Evolutionary conservation across 441 rosid species (phyloP), one percentile per base, ranked within the genome.

Genomic region (Adansonia gregorii): DNA sequence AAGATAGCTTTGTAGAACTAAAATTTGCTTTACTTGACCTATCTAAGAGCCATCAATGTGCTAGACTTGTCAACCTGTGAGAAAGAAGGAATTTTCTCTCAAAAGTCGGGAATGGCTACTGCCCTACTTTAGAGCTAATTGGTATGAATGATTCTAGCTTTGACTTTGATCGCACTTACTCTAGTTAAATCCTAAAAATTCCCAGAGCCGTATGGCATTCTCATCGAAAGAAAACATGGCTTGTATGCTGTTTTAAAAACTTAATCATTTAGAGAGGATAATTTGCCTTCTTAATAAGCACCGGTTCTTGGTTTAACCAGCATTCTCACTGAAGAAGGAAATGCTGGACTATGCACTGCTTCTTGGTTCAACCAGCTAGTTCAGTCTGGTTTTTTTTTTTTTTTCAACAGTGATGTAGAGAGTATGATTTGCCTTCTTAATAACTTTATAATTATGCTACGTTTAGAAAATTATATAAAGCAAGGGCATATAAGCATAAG

Each of bases 21-120:
- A 22, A 60, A 24, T 59, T 60, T 15, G 6, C 14, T 60, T 60
- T 60, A 60, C 11, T 11, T 7, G 7, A 24, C 41, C 27, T 2
- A 27, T 60, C 39, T 60, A 60, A 24, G 65, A 60, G 5, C n/a
- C n/a, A 60, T 59, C n/a, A 4, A 60, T 1, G 5, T 10, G 65
- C 65, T 24, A 60, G 39, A 60, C 41, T n/a, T 5, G 65, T 31
- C 6, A n/a, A 60, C 65, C 65, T 60, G 41, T 60, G 65, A 60
- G 39, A 24, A 27, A 31, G 43, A 14, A 27, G 43, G 67, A 24
- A 10, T 60, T 60, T 15, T 11, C 12, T 55, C 24, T 55, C 60
- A 55, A 55, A 55, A 17, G 20, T 17, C n/a, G 10, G 41, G 41
- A 63, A 63, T 27, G 45, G 14, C 19, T 43, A 27, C 19, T n/a